Percentiles rank a stretch among this genome's conserved stretches.
Evolutionary conservation across 2,329 filamentous ascomycete species (phyloP).

Genomic region (Diaporthe batatas): DNA sequence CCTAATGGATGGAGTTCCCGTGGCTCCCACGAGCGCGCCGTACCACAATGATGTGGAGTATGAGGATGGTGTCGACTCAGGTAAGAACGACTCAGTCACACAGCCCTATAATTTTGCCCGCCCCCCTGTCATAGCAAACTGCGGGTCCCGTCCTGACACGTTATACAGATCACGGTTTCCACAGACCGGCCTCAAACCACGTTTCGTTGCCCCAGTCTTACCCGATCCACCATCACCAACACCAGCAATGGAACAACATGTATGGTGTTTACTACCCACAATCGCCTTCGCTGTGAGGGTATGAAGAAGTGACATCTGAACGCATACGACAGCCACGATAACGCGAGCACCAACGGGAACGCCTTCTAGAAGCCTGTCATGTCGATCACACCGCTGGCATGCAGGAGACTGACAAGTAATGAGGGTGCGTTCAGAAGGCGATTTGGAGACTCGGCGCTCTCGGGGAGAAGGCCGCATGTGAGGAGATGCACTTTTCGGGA

Average conservation of each 20-base stretch:
- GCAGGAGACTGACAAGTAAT: conserved; percentile 32
- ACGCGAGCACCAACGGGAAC: conserved; percentile 13
- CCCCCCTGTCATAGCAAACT: conserved; percentile 40
- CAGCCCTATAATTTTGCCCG: conserved; percentile 16
- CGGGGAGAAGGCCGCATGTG: conserved; percentile 28
- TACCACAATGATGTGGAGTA: conserved; percentile 53
- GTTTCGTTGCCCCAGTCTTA: conserved; percentile 51
- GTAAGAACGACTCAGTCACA: conserved; percentile 38
- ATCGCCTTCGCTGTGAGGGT: conserved; percentile 45
- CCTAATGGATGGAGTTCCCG: conserved; percentile 53
- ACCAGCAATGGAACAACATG: conserved; percentile 52
- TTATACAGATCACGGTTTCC: conserved; percentile 51
- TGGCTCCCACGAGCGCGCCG: conserved; percentile 50
- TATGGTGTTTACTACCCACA: conserved; percentile 54
- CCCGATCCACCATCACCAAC: conserved; percentile 49
- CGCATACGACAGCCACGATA: conserved; percentile 25
- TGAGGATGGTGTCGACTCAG: conserved; percentile 52
- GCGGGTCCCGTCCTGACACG: conserved; percentile 47
- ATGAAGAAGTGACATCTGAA: conserved; percentile 17
- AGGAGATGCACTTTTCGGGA: conserved; percentile 25
- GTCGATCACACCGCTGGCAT: conserved; percentile 22
- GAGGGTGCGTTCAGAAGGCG: conserved; percentile 16
- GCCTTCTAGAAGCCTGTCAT: conserved; percentile 34
- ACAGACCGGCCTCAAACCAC: conserved; percentile 47
- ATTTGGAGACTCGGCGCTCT: conserved; percentile 11